These are phyloP conservation scores for Lasiosphaeris hirsuta DNA, from an alignment of 495 filamentous ascomycete genomes.

Conservation along the genomic window DNA sequence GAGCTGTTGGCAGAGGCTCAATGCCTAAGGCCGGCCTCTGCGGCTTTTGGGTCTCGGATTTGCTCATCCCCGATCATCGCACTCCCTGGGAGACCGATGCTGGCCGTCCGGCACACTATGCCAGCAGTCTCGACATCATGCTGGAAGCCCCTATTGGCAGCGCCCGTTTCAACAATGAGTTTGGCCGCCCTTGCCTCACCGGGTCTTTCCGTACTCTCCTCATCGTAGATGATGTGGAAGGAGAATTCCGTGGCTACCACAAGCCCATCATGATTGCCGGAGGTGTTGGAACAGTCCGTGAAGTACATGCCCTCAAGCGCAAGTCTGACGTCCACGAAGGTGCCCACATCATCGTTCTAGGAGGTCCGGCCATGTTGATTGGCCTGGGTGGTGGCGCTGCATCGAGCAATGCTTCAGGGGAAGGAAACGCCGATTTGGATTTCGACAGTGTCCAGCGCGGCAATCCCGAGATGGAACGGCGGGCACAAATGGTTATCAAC, in stretches of 20 bases:
- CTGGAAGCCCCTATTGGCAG: slow-evolving; percentile 92
- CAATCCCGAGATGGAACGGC: slow-evolving; percentile 91
- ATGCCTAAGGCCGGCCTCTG: slow-evolving; percentile 88
- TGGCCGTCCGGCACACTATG: slow-evolving; percentile 86
- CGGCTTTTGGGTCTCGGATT: slow-evolving; percentile 91
- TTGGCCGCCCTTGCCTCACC: slow-evolving; percentile 84
- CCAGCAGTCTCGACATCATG: slow-evolving; percentile 94
- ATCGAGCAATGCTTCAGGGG: slow-evolving; percentile 83
- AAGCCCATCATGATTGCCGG: slow-evolving; percentile 99
- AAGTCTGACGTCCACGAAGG: slow-evolving; percentile 72
- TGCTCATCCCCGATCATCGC: slow-evolving; percentile 75
- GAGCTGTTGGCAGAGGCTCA: slow-evolving; percentile 88
- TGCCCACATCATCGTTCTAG: slow-evolving; percentile 84
- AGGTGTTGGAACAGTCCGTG: slow-evolving; percentile 92
- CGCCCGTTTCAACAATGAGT: slow-evolving; percentile 96
- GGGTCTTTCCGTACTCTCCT: slow-evolving; percentile 90
- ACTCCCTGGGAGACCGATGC: slow-evolving; percentile 90
- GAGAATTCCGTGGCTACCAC: slow-evolving; percentile 86
- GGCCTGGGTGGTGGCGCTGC: slow-evolving; percentile 93
- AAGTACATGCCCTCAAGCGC: slow-evolving; percentile 84
- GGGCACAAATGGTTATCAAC: slow-evolving; percentile 96
- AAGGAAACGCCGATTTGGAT: slow-evolving; percentile 84
- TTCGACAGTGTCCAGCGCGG: slow-evolving; percentile 94
- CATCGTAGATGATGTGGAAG: slow-evolving; percentile 48
- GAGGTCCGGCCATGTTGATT: slow-evolving; percentile 96